Evolutionary conservation across 2,329 filamentous ascomycete species (phyloP), one percentile per base, ranked within the genome.

Genomic region (Kalaharituber pfeilii): DNA sequence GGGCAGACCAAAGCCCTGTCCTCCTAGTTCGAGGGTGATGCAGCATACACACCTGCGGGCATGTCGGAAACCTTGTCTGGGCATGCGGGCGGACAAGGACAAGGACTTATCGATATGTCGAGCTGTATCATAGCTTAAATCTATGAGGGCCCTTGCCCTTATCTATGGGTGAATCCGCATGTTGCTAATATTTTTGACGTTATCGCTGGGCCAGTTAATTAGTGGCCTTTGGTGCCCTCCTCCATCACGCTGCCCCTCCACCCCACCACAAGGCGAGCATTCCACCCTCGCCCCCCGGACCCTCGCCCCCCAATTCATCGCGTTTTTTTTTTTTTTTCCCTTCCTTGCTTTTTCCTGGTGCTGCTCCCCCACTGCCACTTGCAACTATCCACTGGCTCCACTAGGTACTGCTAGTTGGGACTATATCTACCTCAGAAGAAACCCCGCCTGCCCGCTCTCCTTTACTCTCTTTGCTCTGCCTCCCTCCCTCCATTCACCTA

Each of bases 101-200:
- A 11, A n/a, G 30, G n/a, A n/a, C n/a, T n/a, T n/a, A n/a, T n/a
- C n/a, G n/a, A n/a, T n/a, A n/a, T n/a, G n/a, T n/a, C n/a, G n/a
- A n/a, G n/a, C n/a, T n/a, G n/a, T n/a, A n/a, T n/a, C n/a, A n/a
- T n/a, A n/a, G n/a, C n/a, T n/a, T n/a, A n/a, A n/a, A n/a, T n/a
- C 29, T 33, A n/a, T 33, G 8, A 8, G 8, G 29, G 29, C 29
- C 8, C 29, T 8, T 33, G 29, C 8, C 8, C 42, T 47, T 47
- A 47, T 47, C 42, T 9, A 20, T 45, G 42, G 11, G 3, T 3
- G 42, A 11, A 5, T 18, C 42, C 42, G 24, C 42, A 20, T 11
- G 42, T 47, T 47, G 42, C 42, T 47, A 47, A 47, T 47, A 47
- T 47, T 47, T 47, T 47, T 47, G 42, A 47, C 42, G 42, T 47